phyloP scores from a whole-genome alignment of 306 rosid species.

The Vigna trinervia region DNA sequence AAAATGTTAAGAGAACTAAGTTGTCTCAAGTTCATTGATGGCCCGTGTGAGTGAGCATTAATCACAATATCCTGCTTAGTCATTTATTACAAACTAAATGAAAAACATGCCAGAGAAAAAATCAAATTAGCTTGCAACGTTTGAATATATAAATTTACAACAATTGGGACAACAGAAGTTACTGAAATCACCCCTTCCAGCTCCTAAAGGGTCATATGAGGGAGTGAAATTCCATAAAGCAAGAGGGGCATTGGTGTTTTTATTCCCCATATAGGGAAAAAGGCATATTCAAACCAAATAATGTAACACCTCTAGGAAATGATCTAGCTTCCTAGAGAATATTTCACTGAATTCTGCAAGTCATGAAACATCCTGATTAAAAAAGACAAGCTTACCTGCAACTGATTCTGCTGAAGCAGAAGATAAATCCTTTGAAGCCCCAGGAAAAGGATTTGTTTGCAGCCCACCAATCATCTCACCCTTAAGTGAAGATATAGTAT shows the following conservation, averaged over 20 bases:
- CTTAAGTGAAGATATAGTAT: slow-evolving; percentile 70
- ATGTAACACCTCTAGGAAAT: slow-evolving; percentile 23
- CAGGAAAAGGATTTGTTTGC: slow-evolving; percentile 64
- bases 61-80: not conserved
- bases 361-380: slow-evolving; percentile 1
- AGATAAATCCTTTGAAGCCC: slow-evolving; percentile 63
- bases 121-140: not conserved
- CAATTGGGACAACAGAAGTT: slow-evolving; percentile 17
- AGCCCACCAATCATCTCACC: slow-evolving; percentile 84
- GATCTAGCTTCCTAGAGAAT: not conserved
- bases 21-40: not conserved
- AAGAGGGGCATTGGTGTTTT: not conserved
- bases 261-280: not conserved
- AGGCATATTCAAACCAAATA: slow-evolving; percentile 30
- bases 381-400: slow-evolving; percentile 57
- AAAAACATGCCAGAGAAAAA: not conserved
- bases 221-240: slow-evolving; percentile 13
- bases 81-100: not conserved
- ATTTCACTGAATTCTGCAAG: slow-evolving; percentile 30
- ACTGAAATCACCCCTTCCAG: slow-evolving; percentile 7
- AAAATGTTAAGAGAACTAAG: slow-evolving; percentile 12
- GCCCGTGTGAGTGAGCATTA: not conserved
- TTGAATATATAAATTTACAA: slow-evolving; percentile 22
- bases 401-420: slow-evolving; percentile 65
- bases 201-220: slow-evolving; percentile 1